Evolutionary conservation across 2,329 filamentous ascomycete genomes (phyloP), one percentile per base, ranked within the genome.

Genomic region (Cladosporium halotolerans): DNA sequence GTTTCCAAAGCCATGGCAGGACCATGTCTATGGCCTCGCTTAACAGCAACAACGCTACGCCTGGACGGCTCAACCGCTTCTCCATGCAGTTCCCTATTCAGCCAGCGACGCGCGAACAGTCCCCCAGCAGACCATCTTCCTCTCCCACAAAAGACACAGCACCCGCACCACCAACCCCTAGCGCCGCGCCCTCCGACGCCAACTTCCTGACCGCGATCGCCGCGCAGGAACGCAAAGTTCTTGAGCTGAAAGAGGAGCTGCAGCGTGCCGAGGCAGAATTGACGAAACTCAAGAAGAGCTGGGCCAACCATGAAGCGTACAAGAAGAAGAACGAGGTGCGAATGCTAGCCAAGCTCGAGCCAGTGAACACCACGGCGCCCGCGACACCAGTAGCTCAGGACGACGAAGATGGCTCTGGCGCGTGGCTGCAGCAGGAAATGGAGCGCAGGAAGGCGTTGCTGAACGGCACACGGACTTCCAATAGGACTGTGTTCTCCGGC

Each of bases 161-260:
- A 49, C 46, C 60, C n/a, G 56, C 60, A 19, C 47, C 53, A 3
- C 54, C 60, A n/a, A 79, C 63, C 11, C 38, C 60, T 9, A 51
- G 57, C 1, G 59, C 56, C 9, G 63, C 55, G 78, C 61, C 66
- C 1, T 58, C 62, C 5, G 65, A 68, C 31, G 63, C 63, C 40
- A 65, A 84, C 47, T 88, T 96, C 63, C 84, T 99, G 60, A 91
- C 89, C 57, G 87, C 91, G 54, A 86, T 99, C 63, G 93, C 93
- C 42, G 85, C 89, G 11, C 91, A 97, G 72, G 93, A 99, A 73
- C 81, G 93, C 54, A 84, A 83, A 60, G 92, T 99, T 1, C 74
- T 99, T 54, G 93, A 97, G 71, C 76, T 99, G 49, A 86, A 85
- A 55, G 93, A 99, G 69, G 92, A 97, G 70, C 76, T 99, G n/a